Percentiles rank a stretch among this genome's conserved stretches.
These are phyloP conservation scores for Apiotrichum mycotoxinovorans DNA, from an alignment of 1,284 basidiomycete genomes.

Conservation along the genomic window DNA sequence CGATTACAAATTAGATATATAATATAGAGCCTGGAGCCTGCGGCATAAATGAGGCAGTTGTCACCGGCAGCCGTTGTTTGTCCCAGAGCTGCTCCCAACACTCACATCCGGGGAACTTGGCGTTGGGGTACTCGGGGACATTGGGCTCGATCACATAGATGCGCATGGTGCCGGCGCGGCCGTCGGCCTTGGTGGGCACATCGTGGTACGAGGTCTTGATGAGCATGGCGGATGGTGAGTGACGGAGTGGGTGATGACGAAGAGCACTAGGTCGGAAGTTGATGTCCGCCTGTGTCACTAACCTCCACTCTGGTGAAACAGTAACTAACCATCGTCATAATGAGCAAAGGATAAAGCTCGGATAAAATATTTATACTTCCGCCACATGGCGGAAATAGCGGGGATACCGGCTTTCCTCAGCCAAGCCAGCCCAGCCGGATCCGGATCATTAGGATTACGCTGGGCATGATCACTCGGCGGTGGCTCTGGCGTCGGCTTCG, in stretches of 20 bases:
- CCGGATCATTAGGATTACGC: too few species aligned
- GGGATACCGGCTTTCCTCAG: neutral
- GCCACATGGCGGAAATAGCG: conserved; percentile 9
- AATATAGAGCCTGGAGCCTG: too few species aligned
- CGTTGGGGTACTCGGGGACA: conserved; percentile 48
- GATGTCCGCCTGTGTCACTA: neutral
- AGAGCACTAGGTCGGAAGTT: neutral
- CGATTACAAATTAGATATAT: too few species aligned
- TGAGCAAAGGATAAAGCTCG: neutral
- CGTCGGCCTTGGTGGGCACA: conserved; percentile 62
- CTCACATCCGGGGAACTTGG: conserved; percentile 50
- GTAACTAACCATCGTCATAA: neutral
- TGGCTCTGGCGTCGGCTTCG: too few species aligned
- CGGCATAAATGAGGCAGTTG: too few species aligned
- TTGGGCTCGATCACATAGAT: conserved; percentile 54
- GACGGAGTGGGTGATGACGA: neutral
- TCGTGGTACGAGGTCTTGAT: conserved; percentile 75
- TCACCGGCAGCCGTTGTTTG: neutral
- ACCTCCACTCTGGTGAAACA: neutral
- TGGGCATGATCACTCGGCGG: too few species aligned
- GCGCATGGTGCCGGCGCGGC: conserved; percentile 64
- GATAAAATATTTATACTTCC: neutral
- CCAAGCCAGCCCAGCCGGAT: neutral
- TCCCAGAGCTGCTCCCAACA: neutral
- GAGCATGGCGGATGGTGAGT: conserved; percentile 57